A percentile compares a stretch with the other conserved stretches of the same genome.
Conservation (phyloP, 1,284 basidiomycete genomes). For the Microbotryum scabiosae region DNA sequence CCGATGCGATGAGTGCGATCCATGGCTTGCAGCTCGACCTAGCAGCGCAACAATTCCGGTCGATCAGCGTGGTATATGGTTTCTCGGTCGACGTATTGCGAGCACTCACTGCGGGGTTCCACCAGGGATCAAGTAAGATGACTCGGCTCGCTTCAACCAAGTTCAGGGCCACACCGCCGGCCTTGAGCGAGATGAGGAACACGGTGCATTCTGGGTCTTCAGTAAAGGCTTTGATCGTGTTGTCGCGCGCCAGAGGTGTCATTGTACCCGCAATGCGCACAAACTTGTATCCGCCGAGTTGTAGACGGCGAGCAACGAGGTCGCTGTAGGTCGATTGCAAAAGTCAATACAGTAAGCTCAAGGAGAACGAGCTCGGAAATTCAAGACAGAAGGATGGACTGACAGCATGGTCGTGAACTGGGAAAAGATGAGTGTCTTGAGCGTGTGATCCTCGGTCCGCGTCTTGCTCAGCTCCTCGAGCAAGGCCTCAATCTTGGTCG, state of each 20-base stretch:
- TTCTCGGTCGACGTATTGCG: slow-evolving; percentile 4
- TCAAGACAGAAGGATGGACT: slow-evolving; percentile 32
- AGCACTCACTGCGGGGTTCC: slow-evolving; percentile 70
- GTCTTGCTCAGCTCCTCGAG: slow-evolving; percentile 86
- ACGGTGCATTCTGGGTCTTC: slow-evolving; percentile 72
- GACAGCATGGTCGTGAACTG: slow-evolving; percentile 80
- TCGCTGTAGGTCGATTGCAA: slow-evolving; percentile 46
- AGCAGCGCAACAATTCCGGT: slow-evolving; percentile 43
- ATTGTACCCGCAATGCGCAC: slow-evolving; percentile 95
- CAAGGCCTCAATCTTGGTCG: slow-evolving; percentile 93
- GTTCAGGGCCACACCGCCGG: slow-evolving; percentile 71
- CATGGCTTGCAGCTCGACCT: slow-evolving; percentile 62
- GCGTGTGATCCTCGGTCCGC: slow-evolving; percentile 74
- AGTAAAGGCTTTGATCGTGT: slow-evolving; percentile 49
- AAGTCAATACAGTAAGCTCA: slow-evolving; percentile 12
- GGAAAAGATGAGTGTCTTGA: slow-evolving; percentile 93
- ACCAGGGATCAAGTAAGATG: slow-evolving; percentile 42
- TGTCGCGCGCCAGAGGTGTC: slow-evolving; percentile 90
- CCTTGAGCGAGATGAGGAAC: slow-evolving; percentile 89
- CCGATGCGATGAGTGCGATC: slow-evolving; percentile 60
- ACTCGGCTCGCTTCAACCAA: slow-evolving; percentile 77
- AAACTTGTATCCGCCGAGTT: slow-evolving; percentile 76
- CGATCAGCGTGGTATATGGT: background rate
- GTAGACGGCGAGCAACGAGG: slow-evolving; percentile 84
- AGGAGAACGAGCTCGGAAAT: slow-evolving; percentile 19